Percentiles rank a stretch among this genome's conserved stretches.
Conservation (phyloP, 2,329 filamentous ascomycete species). For the Colletotrichum tofieldiae region DNA sequence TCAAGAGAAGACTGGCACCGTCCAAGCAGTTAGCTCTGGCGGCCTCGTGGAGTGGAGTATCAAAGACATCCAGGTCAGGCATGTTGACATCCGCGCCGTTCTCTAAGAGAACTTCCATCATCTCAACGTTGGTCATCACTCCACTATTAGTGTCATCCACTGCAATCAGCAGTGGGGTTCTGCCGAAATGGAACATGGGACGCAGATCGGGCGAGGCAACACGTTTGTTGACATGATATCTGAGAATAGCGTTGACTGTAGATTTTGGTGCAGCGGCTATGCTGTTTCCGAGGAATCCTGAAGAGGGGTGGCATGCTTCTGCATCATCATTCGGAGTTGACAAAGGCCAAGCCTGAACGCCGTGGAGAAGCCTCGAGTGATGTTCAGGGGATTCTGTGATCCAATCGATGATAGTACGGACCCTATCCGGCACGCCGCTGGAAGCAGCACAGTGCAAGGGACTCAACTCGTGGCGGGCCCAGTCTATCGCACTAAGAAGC, state of each 20-base stretch:
- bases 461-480: not conserved
- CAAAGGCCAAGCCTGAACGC: not conserved
- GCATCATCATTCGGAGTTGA: too few species aligned
- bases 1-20: not conserved
- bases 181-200: not conserved
- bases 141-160: not conserved
- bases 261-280: not conserved
- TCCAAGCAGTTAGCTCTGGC: not conserved
- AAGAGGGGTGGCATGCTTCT: not conserved
- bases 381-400: not conserved
- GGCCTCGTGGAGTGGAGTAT: constrained; percentile 10
- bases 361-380: not conserved
- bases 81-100: constrained; percentile 1
- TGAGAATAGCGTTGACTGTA: not conserved
- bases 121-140: not conserved
- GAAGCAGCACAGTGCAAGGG: not conserved
- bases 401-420: not conserved
- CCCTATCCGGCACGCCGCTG: not conserved
- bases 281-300: too few species aligned
- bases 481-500: not conserved
- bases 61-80: too few species aligned
- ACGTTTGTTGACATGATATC: not conserved
- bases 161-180: constrained; percentile 9
- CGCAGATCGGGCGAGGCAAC: not conserved
- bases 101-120: not conserved